Evolutionary conservation across 2,329 filamentous ascomycete genomes (phyloP).

Genomic region (Verticillium albo-atrum): DNA sequence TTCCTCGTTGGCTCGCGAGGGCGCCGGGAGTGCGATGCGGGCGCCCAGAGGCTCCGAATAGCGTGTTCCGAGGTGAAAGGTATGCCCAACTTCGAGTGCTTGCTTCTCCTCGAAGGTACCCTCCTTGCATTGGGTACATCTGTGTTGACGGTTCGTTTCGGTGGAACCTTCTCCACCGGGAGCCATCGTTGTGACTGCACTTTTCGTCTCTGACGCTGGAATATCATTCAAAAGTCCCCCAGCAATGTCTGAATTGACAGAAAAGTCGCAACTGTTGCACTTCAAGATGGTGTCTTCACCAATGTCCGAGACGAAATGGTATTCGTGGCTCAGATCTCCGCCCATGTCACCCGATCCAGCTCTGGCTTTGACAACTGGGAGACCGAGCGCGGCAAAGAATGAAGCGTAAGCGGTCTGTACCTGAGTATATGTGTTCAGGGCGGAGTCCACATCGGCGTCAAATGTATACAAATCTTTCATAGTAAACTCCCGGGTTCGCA

Average conservation of each 20-base stretch:
- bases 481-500: slow-evolving; percentile 84
- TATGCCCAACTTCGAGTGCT: slow-evolving; percentile 89
- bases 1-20: slow-evolving; percentile 3
- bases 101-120: slow-evolving; percentile 62
- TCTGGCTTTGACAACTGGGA: slow-evolving; percentile 80
- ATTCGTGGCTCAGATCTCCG: slow-evolving; percentile 89
- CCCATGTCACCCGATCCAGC: slow-evolving; percentile 97
- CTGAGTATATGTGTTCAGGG: slow-evolving; percentile 72
- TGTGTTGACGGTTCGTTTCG: slow-evolving; percentile 48
- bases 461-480: slow-evolving; percentile 99
- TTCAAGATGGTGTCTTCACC: slow-evolving; percentile 84
- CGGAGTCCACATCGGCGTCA: slow-evolving; percentile 63
- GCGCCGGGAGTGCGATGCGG: slow-evolving; percentile 38
- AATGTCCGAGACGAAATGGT: slow-evolving; percentile 73
- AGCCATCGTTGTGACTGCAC: too few relatives aligned
- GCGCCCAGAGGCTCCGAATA: slow-evolving; percentile 76
- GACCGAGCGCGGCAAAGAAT: slow-evolving; percentile 76
- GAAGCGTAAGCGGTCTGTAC: slow-evolving; percentile 70
- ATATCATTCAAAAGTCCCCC: slow-evolving; percentile 44
- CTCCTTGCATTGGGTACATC: slow-evolving; percentile 64
- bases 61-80: slow-evolving; percentile 86
- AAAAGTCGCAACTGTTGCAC: slow-evolving; percentile 69
- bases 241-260: slow-evolving; percentile 83
- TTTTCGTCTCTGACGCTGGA: too few relatives aligned
- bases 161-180: too few relatives aligned